These are phyloP conservation scores for Colletotrichum australisinense DNA, from an alignment of 2,329 filamentous ascomycete species.

Conservation along the genomic window DNA sequence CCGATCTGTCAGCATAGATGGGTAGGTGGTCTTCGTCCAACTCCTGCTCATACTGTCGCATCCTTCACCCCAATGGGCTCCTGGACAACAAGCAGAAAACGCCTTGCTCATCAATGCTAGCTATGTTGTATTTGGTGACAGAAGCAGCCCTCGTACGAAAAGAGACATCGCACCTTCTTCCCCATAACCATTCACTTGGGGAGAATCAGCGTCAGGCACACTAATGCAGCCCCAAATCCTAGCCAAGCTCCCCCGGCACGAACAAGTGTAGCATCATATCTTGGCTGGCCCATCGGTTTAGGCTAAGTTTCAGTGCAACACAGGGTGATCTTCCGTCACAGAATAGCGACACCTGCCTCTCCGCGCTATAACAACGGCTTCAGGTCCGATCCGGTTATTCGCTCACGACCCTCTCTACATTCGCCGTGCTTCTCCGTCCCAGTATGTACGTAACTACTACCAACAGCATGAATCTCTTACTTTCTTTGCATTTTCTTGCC, in stretches of 20 bases:
- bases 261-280: background rate
- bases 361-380: background rate
- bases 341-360: background rate
- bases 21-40: too few relatives aligned
- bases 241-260: background rate
- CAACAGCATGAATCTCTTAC: background rate
- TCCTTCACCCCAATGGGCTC: too few relatives aligned
- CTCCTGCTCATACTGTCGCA: too few relatives aligned
- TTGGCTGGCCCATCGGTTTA: background rate
- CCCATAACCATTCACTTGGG: background rate
- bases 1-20: too few relatives aligned
- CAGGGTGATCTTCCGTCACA: background rate
- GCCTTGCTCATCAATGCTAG: too few relatives aligned
- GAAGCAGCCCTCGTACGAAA: background rate
- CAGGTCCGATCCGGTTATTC: background rate
- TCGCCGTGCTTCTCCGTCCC: background rate
- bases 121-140: too few relatives aligned
- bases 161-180: background rate
- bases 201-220: background rate
- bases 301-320: background rate
- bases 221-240: background rate
- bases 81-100: too few relatives aligned
- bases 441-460: background rate
- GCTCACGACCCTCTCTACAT: background rate
- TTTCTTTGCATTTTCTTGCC: background rate